A percentile compares a stretch with the other conserved stretches of the same genome.
phyloP scores from a whole-genome alignment of 208 protist genomes.

The Lotmaria passim region DNA sequence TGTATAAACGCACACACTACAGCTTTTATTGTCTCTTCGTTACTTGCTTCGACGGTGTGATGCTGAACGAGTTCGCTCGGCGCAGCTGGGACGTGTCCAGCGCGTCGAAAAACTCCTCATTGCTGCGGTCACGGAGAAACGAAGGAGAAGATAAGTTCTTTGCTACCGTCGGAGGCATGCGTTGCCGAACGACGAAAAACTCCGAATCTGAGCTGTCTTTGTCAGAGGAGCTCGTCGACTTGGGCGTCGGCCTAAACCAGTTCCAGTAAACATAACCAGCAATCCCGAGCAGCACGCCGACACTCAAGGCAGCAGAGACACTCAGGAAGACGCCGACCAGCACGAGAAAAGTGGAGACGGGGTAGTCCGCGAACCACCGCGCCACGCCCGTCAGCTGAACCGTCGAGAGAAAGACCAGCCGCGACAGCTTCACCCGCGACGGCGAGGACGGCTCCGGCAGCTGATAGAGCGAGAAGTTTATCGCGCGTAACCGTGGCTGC shows the following conservation, averaged over 20 bases:
- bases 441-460: conserved; percentile 11
- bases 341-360: conserved; percentile 48
- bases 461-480: conserved; percentile 82
- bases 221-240: background rate
- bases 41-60: conserved; percentile 7
- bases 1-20: background rate
- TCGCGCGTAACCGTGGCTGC: conserved; percentile 67
- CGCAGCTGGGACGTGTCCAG: conserved; percentile 34
- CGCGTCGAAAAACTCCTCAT: conserved; percentile 9
- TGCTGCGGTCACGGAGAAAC: conserved; percentile 10
- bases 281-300: conserved; percentile 8
- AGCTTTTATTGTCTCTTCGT: background rate
- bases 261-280: conserved; percentile 19
- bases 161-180: background rate
- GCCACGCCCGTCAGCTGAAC: conserved; percentile 61
- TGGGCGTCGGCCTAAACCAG: conserved; percentile 5
- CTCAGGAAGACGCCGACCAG: conserved; percentile 33
- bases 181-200: background rate
- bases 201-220: conserved; percentile 3
- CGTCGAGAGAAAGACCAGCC: conserved; percentile 55
- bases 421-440: conserved; percentile 47
- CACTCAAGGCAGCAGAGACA: conserved; percentile 5
- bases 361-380: conserved; percentile 57
- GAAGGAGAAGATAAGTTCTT: background rate
- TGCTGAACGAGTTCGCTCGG: conserved; percentile 23